A percentile compares a stretch with the other conserved stretches of the same genome.
Evolutionary conservation across 108 stramenopile species (phyloP).

Genomic region (Nitzschia putrida): DNA sequence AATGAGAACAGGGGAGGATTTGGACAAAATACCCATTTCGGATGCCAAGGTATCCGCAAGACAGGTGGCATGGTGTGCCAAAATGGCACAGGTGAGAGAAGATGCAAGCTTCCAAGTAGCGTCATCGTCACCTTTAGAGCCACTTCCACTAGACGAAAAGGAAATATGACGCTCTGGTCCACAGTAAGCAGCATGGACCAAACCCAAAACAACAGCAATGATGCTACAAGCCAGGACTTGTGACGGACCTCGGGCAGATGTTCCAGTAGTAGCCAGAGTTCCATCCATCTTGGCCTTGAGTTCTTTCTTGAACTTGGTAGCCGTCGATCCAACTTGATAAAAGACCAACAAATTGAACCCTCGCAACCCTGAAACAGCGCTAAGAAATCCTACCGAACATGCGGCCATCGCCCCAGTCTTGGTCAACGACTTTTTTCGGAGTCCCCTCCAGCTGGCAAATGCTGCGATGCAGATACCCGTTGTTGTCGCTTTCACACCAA

Average conservation of each 20-base stretch:
- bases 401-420: constrained; percentile 61
- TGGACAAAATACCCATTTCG: constrained; percentile 77
- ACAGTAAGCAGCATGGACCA: constrained; percentile 52
- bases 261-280: constrained; percentile 36
- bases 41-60: constrained; percentile 83
- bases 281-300: constrained; percentile 57
- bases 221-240: constrained; percentile 77
- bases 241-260: constrained; percentile 53
- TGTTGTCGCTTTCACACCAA: constrained; percentile 25
- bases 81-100: constrained; percentile 58
- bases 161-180: constrained; percentile 62
- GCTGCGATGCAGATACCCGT: constrained; percentile 43
- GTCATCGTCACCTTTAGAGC: background rate
- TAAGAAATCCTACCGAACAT: constrained; percentile 70
- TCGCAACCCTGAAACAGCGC: constrained; percentile 57
- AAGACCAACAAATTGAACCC: constrained; percentile 76
- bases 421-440: constrained; percentile 57
- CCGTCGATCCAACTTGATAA: constrained; percentile 72
- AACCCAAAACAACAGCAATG: constrained; percentile 52
- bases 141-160: constrained; percentile 14
- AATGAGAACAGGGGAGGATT: constrained; percentile 56
- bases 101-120: constrained; percentile 29
- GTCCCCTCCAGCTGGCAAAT: constrained; percentile 41
- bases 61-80: constrained; percentile 81
- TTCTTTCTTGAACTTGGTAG: constrained; percentile 69